Evolutionary conservation across 768 basidiomycete genomes (phyloP).

Genomic region (Pulveroboletus sp.): DNA sequence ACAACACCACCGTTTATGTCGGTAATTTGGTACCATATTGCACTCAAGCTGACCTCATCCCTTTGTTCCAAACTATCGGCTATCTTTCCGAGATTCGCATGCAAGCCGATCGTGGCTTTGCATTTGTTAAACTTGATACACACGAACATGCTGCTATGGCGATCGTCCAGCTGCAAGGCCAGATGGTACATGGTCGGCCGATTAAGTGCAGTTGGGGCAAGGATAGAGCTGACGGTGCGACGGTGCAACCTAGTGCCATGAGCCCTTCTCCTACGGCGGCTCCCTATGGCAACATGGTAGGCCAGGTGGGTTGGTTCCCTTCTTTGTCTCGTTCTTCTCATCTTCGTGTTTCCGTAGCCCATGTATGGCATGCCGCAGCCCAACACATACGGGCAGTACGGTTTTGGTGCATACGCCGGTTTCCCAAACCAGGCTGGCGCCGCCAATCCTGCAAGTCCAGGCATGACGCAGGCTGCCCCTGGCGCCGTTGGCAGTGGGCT

Average conservation of each 20-base stretch:
- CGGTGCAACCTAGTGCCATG: constrained; percentile 48
- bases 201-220: constrained; percentile 99
- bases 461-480: constrained; percentile 56
- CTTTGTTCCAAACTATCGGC: constrained; percentile 97
- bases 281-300: constrained; percentile 80
- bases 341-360: constrained; percentile 44
- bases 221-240: constrained; percentile 77
- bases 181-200: constrained; percentile 94
- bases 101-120: constrained; percentile 98
- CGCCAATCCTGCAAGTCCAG: constrained; percentile 40
- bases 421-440: constrained; percentile 64
- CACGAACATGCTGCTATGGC: constrained; percentile 99
- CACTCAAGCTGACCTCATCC: constrained; percentile 96
- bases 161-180: constrained; percentile 94
- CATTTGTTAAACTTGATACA: constrained; percentile 97
- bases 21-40: constrained; percentile 98
- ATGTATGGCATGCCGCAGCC: constrained; percentile 92
- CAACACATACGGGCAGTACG: constrained; percentile 69
- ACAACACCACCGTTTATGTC: constrained; percentile 96
- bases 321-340: neutral
- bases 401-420: constrained; percentile 70
- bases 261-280: constrained; percentile 60
- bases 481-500: constrained; percentile 54
- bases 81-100: constrained; percentile 98
- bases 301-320: neutral